Base-by-base conservation (phyloP, 2,329 filamentous ascomycete species). In the Fusarium sp. region DNA sequence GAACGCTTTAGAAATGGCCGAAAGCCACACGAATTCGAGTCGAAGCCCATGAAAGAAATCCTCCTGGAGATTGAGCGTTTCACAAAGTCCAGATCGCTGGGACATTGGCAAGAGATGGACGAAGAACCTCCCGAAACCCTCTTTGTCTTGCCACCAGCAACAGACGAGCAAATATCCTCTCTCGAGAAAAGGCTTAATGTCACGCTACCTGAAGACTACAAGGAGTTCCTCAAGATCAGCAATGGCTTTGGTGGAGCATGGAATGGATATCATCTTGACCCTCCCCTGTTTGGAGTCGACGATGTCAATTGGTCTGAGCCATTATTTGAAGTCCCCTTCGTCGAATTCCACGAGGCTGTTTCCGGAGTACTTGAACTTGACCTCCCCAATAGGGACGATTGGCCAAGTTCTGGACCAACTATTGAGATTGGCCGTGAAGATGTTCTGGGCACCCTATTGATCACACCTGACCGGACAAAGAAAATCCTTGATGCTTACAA, bases 241-340 rank as follows among this genome's bases (percentile, higher is more conserved):
- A 72, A 72, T 35, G 69, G 69, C 0, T 68, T 70, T 39, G 66
- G 60, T 15, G 23, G 54, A 3, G 52, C 58, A 17, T 72, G 66
- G 69, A 72, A 72, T 11, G 69, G 69, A 3, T 68, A 55, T 17
- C 58, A 51, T 17, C 45, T 49, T 5, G 69, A 67, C 1, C 37
- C 53, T 10, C 51, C 40, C 1, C 21, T 72, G 3, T 41, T 23
- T 6, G 43, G 31, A 15, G 59, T 68, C 4, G 57, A 70, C 7
- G 40, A 68, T 1, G 41, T 72, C 15, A n/a, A 41, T 7, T 72
- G 66, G 69, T 36, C 15, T 4, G 40, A 48, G 1, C 23, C 45
- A 11, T 39, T 20, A n/a, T 20, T 64, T 1, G 39, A 31, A 10
- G 29, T 59, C 6, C 36, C 39, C 17, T 48, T 37, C 6, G 42